Base-by-base conservation (phyloP, 176 grass and related monocot species). In the Saccharum spontaneum region DNA sequence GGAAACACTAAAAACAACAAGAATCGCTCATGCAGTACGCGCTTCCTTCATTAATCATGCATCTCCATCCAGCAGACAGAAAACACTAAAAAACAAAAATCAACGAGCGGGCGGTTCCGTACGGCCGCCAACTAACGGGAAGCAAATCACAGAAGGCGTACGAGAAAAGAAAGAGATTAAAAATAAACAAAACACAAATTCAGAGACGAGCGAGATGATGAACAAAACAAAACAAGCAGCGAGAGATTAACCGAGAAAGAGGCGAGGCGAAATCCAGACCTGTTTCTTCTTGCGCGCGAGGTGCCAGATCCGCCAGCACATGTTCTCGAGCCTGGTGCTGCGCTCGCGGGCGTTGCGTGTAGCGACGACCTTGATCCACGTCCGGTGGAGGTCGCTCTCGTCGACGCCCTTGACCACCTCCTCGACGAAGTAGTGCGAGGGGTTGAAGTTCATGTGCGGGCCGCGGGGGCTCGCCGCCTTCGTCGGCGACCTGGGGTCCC, bases 281-380 rank as follows among this genome's bases (percentile, higher is more conserved):
- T 94, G 93, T 69, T 96, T 99, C 93, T 99, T 95, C 97, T 99
- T 96, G 41, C 97, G 91, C 17, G 97, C 70, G 79, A 99, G 93
- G 84, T 99, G 91, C 97, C 97, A 99, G 86, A 99, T 99, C 33
- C 97, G 90, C 97, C 97, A 99, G 90, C 93, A 99, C 93, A 99
- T 99, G 93, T 99, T 99, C 89, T 99, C 97, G 64, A 99, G 93
- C 10, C 93, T 84, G 6, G 86, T 88, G 79, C 89, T 96, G 31
- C 93, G 83, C 88, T 99, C 93, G 14, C 88, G 89, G 7, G 84
- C 87, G 90, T 99, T 95, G 72, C 93, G 91, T 24, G 97, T 99
- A 31, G 97, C 97, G 34, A 99, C 97, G 74, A 99, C 97, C 91
- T 99, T 99, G 85, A 99, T 93, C 97, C 97, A 99, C 4, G 97